Base-by-base conservation (phyloP, 2,329 filamentous ascomycete genomes). In the Cercospora nicotianae region DNA sequence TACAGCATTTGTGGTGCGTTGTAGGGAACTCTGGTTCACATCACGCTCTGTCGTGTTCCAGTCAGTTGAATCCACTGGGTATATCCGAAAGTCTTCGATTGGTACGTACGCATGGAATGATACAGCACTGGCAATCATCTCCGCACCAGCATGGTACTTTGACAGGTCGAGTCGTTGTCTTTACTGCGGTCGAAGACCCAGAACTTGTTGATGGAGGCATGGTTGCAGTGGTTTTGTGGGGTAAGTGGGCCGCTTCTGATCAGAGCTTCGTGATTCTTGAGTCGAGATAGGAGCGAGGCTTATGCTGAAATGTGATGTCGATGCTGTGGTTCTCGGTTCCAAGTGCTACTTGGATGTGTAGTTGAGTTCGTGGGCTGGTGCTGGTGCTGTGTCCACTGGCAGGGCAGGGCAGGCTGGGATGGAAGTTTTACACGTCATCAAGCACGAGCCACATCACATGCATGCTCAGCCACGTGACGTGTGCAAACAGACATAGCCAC, bases 121-220 rank as follows among this genome's bases (percentile, higher is more conserved):
- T 68, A 39, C 67, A 70, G 57, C 68, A 71, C 42, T 70, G 67
- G 58, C 66, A 69, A 63, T 69, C 68, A 36, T 70, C 68, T 45
- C 76, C 76, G 60, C 76, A 78, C 76, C 76, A 78, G 71, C 76
- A 78, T 33, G 75, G 75, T 48, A 75, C 69, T 68, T 76, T 77
- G 67, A 77, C 70, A 8, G 71, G 70, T n/a, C 72, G 71, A 16
- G 71, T 72, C 16, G 69, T 66, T 26, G 72, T 64, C 28, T 72
- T 73, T 13, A 66, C 60, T 13, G 62, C 62, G 28, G 66, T 66
- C n/a, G 70, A 67, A 13, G 73, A 64, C 7, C 69, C 66, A 28
- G 70, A 69, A 16, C 69, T 67, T 51, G 75, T 74, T 65, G 75
- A 74, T 62, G 75, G 75, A 71, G 75, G 74, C 75, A 76, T 75